These are phyloP conservation scores for Dendrocalamus sinicus DNA, from an alignment of 176 grass and related monocot genomes.

Conservation along the genomic window DNA sequence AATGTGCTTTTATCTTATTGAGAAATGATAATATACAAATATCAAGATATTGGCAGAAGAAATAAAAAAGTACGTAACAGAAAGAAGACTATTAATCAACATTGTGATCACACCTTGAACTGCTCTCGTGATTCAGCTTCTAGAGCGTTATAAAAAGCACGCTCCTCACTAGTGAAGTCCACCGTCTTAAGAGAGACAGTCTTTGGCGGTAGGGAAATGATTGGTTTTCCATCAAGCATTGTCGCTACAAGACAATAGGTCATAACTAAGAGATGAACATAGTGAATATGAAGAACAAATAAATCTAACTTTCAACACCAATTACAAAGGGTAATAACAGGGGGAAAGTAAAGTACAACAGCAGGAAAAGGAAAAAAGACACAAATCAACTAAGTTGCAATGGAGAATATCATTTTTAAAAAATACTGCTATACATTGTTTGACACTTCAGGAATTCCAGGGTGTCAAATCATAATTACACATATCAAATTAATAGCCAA, in stretches of 20 bases:
- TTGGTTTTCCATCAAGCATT: constrained; percentile 91
- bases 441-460: not conserved
- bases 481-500: not conserved
- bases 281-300: not conserved
- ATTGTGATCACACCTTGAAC: constrained; percentile 74
- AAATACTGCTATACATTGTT: not conserved
- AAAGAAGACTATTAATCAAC: constrained; percentile 6
- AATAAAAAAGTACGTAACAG: constrained; percentile 29
- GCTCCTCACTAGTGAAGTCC: constrained; percentile 77
- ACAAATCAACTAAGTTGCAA: not conserved
- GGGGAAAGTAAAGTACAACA: not conserved
- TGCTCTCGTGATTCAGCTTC: constrained; percentile 94
- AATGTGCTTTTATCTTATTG: not conserved
- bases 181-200: constrained; percentile 82
- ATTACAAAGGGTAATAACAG: not conserved
- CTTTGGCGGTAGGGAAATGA: constrained; percentile 84
- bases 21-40: constrained; percentile 5
- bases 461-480: constrained; percentile 1
- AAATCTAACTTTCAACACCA: not conserved
- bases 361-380: not conserved
- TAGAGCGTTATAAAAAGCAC: constrained; percentile 78
- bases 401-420: not conserved
- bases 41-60: constrained; percentile 18
- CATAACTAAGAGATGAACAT: constrained; percentile 12
- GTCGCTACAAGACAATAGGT: constrained; percentile 51